These are phyloP conservation scores for Leccinum incarnatum DNA, from an alignment of 768 basidiomycete species.

Conservation along the genomic window DNA sequence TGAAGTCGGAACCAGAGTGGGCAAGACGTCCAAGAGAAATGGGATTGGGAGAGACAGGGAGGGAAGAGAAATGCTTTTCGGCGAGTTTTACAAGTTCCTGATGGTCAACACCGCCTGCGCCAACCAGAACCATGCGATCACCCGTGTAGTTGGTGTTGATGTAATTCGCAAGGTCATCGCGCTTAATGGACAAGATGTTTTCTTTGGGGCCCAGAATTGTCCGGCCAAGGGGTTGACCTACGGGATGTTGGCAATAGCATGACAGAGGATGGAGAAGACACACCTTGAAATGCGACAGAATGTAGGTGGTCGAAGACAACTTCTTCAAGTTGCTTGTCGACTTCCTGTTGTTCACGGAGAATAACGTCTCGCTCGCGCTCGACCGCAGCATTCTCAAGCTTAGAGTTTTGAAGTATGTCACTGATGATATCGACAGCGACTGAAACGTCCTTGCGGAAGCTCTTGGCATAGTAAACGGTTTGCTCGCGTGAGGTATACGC, in stretches of 20 bases:
- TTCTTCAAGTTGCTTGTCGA: constrained; percentile 97
- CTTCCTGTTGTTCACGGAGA: constrained; percentile 96
- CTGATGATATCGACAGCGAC: constrained; percentile 94
- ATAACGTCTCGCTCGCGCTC: constrained; percentile 98
- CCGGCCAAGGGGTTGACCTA: constrained; percentile 92
- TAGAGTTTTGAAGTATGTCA: constrained; percentile 97
- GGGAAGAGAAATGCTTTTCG: constrained; percentile 85
- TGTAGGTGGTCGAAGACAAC: constrained; percentile 99
- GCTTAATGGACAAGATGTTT: constrained; percentile 94
- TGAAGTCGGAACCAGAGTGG: constrained; percentile 75
- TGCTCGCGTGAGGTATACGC: constrained; percentile 99
- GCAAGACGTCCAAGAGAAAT: constrained; percentile 82
- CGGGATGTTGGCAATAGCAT: constrained; percentile 6
- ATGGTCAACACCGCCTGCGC: constrained; percentile 94
- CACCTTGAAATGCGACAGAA: constrained; percentile 94
- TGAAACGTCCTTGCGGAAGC: constrained; percentile 93
- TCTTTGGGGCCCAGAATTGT: constrained; percentile 96
- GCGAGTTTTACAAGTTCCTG: constrained; percentile 90
- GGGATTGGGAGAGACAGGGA: constrained; percentile 85
- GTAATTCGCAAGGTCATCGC: constrained; percentile 83
- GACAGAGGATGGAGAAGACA: constrained; percentile 2
- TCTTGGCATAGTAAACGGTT: constrained; percentile 99
- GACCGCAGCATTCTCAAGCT: constrained; percentile 81
- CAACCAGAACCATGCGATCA: constrained; percentile 98
- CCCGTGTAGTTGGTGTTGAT: constrained; percentile 98